Conservation (phyloP, 2,329 filamentous ascomycete genomes). For the Talaromyces sp. region DNA sequence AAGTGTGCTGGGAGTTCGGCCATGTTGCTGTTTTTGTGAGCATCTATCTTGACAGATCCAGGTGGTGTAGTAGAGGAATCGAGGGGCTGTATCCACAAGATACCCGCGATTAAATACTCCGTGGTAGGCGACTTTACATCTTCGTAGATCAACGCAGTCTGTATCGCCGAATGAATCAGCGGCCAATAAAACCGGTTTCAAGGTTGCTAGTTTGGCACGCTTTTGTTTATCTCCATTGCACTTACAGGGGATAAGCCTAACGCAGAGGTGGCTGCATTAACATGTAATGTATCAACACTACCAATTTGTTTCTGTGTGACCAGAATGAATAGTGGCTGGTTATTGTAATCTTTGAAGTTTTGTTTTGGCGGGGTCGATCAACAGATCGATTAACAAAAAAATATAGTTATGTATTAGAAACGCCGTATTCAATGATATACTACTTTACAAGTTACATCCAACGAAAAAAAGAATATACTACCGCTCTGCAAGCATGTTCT, state of each 20-base stretch:
- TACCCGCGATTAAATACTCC: background rate
- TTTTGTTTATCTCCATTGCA: background rate
- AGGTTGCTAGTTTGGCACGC: background rate
- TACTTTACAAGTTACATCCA: constrained; percentile 4
- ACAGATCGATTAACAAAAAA: background rate
- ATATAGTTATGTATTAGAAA: background rate
- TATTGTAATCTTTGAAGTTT: background rate
- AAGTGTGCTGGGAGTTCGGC: constrained; percentile 2
- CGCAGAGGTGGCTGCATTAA: background rate
- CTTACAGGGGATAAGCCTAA: background rate
- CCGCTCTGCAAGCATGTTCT: constrained; percentile 77
- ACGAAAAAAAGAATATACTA: constrained; percentile 34
- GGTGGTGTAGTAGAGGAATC: background rate
- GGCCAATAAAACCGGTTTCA: background rate
- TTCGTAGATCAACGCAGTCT: background rate
- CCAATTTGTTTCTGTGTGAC: too few relatives aligned
- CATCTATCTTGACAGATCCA: background rate
- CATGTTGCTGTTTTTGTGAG: background rate
- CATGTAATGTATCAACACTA: background rate
- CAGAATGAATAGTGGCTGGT: too few relatives aligned
- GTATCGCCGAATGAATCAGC: background rate
- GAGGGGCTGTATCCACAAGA: background rate
- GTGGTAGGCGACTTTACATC: background rate
- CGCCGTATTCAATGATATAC: constrained; percentile 2
- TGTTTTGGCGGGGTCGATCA: background rate